Conservation (phyloP, 345 rosid species). For the Salix arbutifolia region DNA sequence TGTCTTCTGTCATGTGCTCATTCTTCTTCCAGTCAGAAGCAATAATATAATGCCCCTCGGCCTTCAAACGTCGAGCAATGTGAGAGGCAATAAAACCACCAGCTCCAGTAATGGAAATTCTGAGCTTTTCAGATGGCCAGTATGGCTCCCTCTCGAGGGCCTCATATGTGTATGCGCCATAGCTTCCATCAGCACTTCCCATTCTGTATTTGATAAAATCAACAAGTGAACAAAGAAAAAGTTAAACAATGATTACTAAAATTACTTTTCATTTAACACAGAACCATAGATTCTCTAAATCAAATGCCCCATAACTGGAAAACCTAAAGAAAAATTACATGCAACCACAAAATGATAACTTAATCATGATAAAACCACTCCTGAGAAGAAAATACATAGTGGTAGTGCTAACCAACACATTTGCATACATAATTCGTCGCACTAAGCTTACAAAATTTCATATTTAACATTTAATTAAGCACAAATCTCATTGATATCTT, state of each 20-base stretch:
- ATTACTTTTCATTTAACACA: background rate
- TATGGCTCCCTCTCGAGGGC: conserved; percentile 78
- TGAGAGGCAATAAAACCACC: conserved; percentile 98
- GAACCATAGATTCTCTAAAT: background rate
- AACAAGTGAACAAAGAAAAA: background rate
- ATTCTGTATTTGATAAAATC: conserved; percentile 37
- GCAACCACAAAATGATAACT: background rate
- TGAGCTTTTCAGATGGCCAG: conserved; percentile 87
- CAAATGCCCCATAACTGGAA: background rate
- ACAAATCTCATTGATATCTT: background rate
- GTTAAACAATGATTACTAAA: background rate
- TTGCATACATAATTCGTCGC: background rate
- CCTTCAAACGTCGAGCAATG: conserved; percentile 94
- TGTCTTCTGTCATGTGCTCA: conserved; percentile 96
- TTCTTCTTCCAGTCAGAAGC: conserved; percentile 99
- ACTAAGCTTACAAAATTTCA: background rate
- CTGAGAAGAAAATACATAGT: background rate
- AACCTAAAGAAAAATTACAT: background rate
- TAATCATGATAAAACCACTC: background rate
- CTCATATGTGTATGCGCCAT: conserved; percentile 81
- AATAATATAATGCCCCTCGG: conserved; percentile 89
- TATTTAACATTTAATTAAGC: background rate
- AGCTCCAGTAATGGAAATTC: conserved; percentile 81
- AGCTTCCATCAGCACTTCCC: conserved; percentile 61
- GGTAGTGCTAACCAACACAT: background rate